These are phyloP conservation scores for Sungouiella blattae DNA, from an alignment of 805 yeast species.

Conservation along the genomic window DNA sequence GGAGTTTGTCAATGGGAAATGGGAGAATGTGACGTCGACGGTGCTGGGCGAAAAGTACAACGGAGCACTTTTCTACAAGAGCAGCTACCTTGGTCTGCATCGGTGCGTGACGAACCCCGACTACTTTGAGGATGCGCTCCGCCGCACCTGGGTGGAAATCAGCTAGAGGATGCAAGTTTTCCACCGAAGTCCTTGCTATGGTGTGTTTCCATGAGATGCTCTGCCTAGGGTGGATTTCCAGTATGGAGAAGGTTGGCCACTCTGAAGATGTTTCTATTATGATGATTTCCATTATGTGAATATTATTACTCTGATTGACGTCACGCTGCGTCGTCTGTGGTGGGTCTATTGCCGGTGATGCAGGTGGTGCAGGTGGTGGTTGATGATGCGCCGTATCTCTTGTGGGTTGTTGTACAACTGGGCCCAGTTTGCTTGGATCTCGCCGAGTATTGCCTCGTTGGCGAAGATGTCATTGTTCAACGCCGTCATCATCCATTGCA, in stretches of 20 bases:
- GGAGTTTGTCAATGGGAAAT: conserved; percentile 3
- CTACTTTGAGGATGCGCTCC: conserved; percentile 9
- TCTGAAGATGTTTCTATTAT: too few relatives aligned
- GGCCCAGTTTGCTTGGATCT: conserved; percentile 1
- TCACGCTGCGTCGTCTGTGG: background rate
- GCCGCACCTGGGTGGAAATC: too few relatives aligned
- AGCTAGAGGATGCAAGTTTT: too few relatives aligned
- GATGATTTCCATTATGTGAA: too few relatives aligned
- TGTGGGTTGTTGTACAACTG: background rate
- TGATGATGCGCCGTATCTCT: background rate
- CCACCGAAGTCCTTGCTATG: too few relatives aligned
- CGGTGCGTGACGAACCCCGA: conserved; percentile 15
- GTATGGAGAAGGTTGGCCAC: too few relatives aligned
- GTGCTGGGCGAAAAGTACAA: conserved; percentile 9
- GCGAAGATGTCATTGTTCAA: background rate
- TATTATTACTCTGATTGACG: too few relatives aligned
- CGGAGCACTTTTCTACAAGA: conserved; percentile 12
- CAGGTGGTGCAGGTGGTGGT: conserved; percentile 1
- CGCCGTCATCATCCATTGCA: conserved; percentile 2
- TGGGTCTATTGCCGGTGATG: background rate
- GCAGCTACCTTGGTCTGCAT: conserved; percentile 8
- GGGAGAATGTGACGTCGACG: conserved; percentile 9
- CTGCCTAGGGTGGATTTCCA: too few relatives aligned
- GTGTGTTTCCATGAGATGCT: too few relatives aligned
- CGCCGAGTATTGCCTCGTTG: background rate